Percentiles rank a stretch among this genome's conserved stretches.
Evolutionary conservation across 1,284 basidiomycete species (phyloP).

Genomic region (Coniophora puteana): DNA sequence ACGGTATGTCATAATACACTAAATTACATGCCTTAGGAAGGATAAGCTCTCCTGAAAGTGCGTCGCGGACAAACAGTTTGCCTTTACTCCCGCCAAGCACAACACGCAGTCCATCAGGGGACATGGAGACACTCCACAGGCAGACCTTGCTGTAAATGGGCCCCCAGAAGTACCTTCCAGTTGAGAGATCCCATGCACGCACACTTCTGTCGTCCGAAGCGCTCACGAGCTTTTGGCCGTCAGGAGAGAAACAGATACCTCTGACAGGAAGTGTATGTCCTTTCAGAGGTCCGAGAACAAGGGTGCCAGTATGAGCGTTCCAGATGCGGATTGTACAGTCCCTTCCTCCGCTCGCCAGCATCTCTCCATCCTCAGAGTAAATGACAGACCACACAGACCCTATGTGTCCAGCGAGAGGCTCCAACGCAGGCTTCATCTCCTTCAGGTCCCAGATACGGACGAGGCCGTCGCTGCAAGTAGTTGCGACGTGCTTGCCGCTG

Average conservation of each 20-base stretch:
- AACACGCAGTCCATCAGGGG: background rate
- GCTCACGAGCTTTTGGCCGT: background rate
- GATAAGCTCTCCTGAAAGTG: background rate
- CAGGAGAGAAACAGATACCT: background rate
- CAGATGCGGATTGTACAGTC: no score
- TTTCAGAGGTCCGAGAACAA: background rate
- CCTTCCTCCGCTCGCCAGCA: constrained; percentile 2
- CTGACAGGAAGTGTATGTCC: background rate
- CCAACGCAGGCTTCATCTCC: background rate
- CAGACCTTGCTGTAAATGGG: background rate
- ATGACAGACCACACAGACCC: background rate
- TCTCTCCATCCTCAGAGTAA: constrained; percentile 3
- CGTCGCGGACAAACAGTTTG: background rate
- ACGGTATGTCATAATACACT: no score
- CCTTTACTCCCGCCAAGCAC: background rate
- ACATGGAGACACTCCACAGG: background rate
- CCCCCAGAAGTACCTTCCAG: background rate
- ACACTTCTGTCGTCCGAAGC: background rate
- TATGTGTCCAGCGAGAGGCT: background rate
- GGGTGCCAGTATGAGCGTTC: background rate
- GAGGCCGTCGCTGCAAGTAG: background rate
- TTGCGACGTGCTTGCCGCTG: constrained; percentile 1
- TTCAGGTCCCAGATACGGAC: background rate
- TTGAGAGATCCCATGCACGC: background rate
- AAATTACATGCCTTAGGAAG: no score